Conservation (phyloP, 805 yeast genomes). For the Phaffomyces opuntiae region DNA sequence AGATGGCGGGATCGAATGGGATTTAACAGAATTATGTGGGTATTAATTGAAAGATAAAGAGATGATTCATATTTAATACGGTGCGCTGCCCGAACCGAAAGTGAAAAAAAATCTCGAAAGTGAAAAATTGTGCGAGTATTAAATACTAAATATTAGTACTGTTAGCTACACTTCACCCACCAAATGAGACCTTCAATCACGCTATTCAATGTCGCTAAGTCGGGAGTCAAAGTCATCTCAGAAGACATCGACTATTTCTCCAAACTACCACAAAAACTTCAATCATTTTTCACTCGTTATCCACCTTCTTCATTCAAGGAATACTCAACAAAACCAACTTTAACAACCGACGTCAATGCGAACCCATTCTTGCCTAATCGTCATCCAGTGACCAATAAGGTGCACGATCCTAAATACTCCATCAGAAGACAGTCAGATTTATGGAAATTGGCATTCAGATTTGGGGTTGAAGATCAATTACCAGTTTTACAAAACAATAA, state of each 20-base stretch:
- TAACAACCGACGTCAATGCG: conserved; percentile 59
- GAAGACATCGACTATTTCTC: conserved; percentile 35
- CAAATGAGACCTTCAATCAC: conserved; percentile 21
- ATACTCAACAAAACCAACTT: conserved; percentile 59
- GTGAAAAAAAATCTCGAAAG: too few species aligned
- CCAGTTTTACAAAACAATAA: conserved; percentile 47
- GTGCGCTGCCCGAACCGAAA: too few species aligned
- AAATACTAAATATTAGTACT: too few species aligned
- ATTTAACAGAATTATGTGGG: too few species aligned
- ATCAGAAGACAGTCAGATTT: conserved; percentile 77
- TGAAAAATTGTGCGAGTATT: conserved; percentile 3
- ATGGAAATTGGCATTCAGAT: conserved; percentile 73
- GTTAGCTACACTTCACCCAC: too few species aligned
- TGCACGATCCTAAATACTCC: conserved; percentile 74
- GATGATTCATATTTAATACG: too few species aligned
- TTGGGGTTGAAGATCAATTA: conserved; percentile 71
- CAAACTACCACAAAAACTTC: conserved; percentile 62
- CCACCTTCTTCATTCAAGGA: conserved; percentile 78
- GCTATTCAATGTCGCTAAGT: conserved; percentile 7
- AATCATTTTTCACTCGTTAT: conserved; percentile 67
- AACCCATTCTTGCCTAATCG: conserved; percentile 86
- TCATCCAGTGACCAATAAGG: conserved; percentile 72
- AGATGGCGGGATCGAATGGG: too few species aligned
- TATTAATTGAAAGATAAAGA: too few species aligned
- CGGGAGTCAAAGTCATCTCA: conserved; percentile 25